Base-by-base conservation (phyloP, 2,329 filamentous ascomycete species). In the Aulographum hederae region DNA sequence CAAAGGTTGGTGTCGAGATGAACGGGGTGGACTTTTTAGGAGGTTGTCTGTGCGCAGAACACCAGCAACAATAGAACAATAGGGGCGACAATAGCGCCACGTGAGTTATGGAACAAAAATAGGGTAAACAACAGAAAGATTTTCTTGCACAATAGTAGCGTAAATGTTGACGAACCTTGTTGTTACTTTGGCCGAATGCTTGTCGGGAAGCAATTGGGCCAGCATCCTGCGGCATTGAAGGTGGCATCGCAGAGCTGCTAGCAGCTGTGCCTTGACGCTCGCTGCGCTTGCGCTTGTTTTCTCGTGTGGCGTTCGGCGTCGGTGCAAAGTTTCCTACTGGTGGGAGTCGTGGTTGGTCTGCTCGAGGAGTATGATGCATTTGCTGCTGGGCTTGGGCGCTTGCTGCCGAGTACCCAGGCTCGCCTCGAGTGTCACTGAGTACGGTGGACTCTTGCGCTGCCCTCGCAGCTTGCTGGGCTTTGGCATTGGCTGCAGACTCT, bases 281-380 rank as follows among this genome's bases (percentile, higher is more conserved):
- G 19, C 78, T 71, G 13, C 84, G 74, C 56, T 94, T 94, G 55
- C 59, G 49, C 47, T 94, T 95, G 53, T 65, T 80, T 39, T 93
- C 84, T 48, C 94, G 92, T 44, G 69, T 79, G 3, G 80, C 79
- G 41, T 84, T 89, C 14, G 73, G 71, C 13, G 73, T 73, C 20
- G 81, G 79, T 3, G 89, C 82, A 49, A 98, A 98, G 50, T 92
- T 93, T 21, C 89, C 89, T 23, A 98, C 73, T 2, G 86, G 86
- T 25, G 89, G 89, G 67, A 95, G 75, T 51, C 56, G 48, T 27
- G 48, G 48, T 13, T 41, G 36, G 31, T 59, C 56, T 18, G 52
- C 46, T 15, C 55, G 49, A 21, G 66, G 62, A 26, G 64, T 66
- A 39, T 69, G 60, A n/a, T n/a, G n/a, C n/a, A n/a, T n/a, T 11